Conservation (phyloP, 257 asterid genomes). For the Sherardia arvensis region DNA sequence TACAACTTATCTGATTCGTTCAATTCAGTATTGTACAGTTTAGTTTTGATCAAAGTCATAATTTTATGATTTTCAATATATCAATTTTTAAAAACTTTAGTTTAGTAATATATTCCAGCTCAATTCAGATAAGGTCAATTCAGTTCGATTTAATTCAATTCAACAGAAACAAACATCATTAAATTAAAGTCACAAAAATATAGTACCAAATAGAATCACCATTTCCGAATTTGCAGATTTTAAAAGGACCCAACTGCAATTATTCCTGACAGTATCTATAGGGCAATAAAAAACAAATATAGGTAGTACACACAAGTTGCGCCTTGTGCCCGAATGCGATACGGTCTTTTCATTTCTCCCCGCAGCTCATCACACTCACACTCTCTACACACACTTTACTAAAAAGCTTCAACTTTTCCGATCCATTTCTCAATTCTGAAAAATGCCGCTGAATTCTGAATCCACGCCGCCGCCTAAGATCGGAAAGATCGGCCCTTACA, state of each 20-base stretch:
- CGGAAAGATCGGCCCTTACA: conserved; percentile 99
- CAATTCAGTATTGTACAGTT: too few species aligned
- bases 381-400: conserved; percentile 5
- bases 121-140: too few species aligned
- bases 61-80: too few species aligned
- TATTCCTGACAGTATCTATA: neutral
- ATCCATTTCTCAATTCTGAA: neutral
- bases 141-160: too few species aligned
- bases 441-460: conserved; percentile 29
- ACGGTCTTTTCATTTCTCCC: neutral
- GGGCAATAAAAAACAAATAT: neutral
- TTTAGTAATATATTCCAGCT: too few species aligned
- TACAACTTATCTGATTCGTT: too few species aligned
- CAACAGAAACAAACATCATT: too few species aligned
- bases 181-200: too few species aligned
- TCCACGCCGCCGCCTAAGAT: conserved; percentile 61
- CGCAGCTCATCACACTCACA: neutral
- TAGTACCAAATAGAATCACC: neutral
- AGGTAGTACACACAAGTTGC: neutral
- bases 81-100: too few species aligned
- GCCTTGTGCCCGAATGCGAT: neutral
- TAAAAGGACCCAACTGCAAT: neutral
- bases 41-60: too few species aligned
- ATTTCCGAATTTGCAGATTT: neutral
- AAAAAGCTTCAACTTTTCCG: neutral